Conservation (phyloP, 1,284 basidiomycete genomes). For the Ceratobasidium sp. region DNA sequence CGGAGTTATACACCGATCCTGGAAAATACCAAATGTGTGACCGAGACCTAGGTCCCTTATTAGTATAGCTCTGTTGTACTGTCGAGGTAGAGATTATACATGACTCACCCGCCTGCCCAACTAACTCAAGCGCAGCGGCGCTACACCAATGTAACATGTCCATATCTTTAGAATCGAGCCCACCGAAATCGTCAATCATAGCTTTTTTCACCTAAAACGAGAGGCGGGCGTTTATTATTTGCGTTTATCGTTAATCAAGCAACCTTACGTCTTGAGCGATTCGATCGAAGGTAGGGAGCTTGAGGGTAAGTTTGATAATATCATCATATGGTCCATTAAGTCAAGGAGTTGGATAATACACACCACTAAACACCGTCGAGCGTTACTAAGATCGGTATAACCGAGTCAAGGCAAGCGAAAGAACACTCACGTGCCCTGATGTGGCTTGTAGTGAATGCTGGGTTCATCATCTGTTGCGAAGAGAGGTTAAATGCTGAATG, state of each 20-base stretch:
- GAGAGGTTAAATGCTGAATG: too few relatives aligned
- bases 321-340: too few relatives aligned
- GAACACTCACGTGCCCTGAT: conserved; percentile 11
- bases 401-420: too few relatives aligned
- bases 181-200: background rate
- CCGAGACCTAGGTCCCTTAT: conserved; percentile 10
- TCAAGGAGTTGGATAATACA: background rate
- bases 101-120: conserved; percentile 33
- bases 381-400: background rate
- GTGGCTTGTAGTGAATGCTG: conserved; percentile 27
- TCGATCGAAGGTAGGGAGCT: background rate
- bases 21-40: conserved; percentile 10
- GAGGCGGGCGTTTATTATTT: too few relatives aligned
- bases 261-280: conserved; percentile 4
- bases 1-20: conserved; percentile 17
- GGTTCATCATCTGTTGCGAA: conserved; percentile 24
- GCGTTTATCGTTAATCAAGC: too few relatives aligned
- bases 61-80: background rate
- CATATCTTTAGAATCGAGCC: background rate
- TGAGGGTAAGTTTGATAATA: background rate
- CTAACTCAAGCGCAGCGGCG: conserved; percentile 19
- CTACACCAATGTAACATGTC: conserved; percentile 29
- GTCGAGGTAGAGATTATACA: background rate
- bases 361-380: conserved; percentile 2
- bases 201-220: background rate